phyloP scores from a whole-genome alignment of 2,329 filamentous ascomycete genomes.

The Aspergillus sclerotialis region DNA sequence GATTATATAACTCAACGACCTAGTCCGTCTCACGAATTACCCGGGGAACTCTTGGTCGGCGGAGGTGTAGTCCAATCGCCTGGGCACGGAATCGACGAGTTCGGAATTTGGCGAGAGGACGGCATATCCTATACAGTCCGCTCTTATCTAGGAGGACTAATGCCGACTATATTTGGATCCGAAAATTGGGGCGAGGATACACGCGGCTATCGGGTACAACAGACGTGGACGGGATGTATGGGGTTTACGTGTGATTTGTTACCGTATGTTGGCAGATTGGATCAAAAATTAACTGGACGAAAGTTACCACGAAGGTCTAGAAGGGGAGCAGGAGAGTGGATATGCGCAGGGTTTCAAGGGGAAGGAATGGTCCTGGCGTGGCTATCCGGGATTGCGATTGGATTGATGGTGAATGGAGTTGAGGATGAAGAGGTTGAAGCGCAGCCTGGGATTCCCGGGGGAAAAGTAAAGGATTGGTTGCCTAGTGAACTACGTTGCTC shows the following conservation, averaged over 20 bases:
- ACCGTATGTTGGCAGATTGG: slow-evolving; percentile 47
- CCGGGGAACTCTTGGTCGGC: slow-evolving; percentile 15
- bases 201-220: too few relatives aligned
- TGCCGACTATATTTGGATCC: slow-evolving; percentile 22
- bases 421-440: slow-evolving; percentile 3
- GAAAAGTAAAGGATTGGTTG: slow-evolving; percentile 7
- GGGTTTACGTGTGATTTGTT: slow-evolving; percentile 48
- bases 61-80: slow-evolving; percentile 13
- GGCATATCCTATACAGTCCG: slow-evolving; percentile 9
- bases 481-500: slow-evolving; percentile 5
- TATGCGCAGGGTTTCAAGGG: slow-evolving; percentile 8
- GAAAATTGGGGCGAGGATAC: slow-evolving; percentile 46
- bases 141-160: slow-evolving; percentile 16
- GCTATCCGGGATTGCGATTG: slow-evolving; percentile 9
- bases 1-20: slow-evolving; percentile 32
- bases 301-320: slow-evolving; percentile 9
- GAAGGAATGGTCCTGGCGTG: slow-evolving; percentile 10
- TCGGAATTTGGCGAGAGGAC: slow-evolving; percentile 15
- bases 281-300: slow-evolving; percentile 9
- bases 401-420: slow-evolving; percentile 7
- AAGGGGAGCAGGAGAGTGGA: slow-evolving; percentile 6
- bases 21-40: slow-evolving; percentile 3
- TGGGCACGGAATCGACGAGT: slow-evolving; percentile 13
- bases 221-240: slow-evolving; percentile 53
- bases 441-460: slow-evolving; percentile 4